A percentile compares a stretch with the other conserved stretches of the same genome.
Conservation (phyloP, 306 rosid species). For the Urtica urens region DNA sequence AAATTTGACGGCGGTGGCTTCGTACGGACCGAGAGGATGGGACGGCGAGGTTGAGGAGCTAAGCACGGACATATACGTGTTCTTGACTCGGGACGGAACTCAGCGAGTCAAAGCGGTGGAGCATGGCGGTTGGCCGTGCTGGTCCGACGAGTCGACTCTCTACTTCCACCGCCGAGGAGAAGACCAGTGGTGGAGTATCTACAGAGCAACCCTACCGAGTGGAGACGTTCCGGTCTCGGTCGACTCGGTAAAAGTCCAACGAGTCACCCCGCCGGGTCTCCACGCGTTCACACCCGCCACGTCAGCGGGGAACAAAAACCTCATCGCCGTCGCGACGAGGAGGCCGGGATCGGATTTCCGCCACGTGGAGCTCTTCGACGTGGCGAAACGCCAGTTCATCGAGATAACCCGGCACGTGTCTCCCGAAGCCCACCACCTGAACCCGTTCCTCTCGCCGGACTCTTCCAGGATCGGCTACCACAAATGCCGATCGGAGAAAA, state of each 20-base stretch:
- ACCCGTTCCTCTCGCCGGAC: constrained; percentile 80
- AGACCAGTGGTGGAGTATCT: constrained; percentile 80
- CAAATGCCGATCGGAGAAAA: constrained; percentile 46
- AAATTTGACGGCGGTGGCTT: constrained; percentile 66
- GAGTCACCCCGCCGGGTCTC: constrained; percentile 74
- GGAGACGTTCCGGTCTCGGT: constrained; percentile 24
- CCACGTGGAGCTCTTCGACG: constrained; percentile 57
- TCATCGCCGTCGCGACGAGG: constrained; percentile 80
- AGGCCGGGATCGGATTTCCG: constrained; percentile 49
- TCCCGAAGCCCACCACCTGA: constrained; percentile 51
- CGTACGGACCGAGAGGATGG: constrained; percentile 70
- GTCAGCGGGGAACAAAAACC: constrained; percentile 49
- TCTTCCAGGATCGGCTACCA: constrained; percentile 61
- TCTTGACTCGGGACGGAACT: constrained; percentile 58
- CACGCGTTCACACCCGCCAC: constrained; percentile 84
- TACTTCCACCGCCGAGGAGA: constrained; percentile 67
- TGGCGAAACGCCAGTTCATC: constrained; percentile 38
- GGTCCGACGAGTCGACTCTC: constrained; percentile 64
- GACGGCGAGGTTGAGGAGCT: constrained; percentile 68
- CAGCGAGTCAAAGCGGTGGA: constrained; percentile 49
- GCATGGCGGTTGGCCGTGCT: constrained; percentile 92
- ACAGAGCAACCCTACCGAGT: constrained; percentile 42
- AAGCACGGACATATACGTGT: constrained; percentile 60
- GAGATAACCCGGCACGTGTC: constrained; percentile 58
- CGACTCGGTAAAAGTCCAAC: constrained; percentile 40